phyloP scores from a whole-genome alignment of 163 green algal species.

The Chloromonas sp. region DNA sequence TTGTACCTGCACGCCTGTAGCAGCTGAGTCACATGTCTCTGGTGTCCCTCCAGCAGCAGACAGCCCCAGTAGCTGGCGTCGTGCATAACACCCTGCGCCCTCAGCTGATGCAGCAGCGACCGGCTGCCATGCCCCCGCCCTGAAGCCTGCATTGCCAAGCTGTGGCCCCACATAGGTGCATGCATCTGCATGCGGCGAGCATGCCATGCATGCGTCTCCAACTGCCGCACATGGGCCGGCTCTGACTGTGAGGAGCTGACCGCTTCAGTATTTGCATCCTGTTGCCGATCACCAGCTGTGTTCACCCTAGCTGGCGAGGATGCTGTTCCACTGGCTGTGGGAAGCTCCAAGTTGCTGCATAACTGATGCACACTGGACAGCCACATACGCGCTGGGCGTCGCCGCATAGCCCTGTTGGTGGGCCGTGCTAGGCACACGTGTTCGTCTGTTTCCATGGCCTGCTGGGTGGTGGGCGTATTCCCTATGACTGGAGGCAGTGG shows the following conservation, averaged over 20 bases:
- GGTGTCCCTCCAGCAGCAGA: conserved; percentile 19
- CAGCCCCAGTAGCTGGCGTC: conserved; percentile 28
- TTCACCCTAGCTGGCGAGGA: no score
- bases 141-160: conserved; percentile 10
- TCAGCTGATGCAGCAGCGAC: conserved; percentile 13
- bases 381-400: not conserved
- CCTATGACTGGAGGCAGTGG: no score
- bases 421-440: not conserved
- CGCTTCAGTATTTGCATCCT: no score
- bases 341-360: not conserved
- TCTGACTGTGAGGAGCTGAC: no score
- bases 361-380: not conserved
- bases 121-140: conserved; percentile 23
- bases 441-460: no score
- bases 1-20: not conserved
- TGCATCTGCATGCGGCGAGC: not conserved
- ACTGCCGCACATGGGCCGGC: not conserved
- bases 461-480: no score
- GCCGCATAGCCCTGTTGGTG: not conserved
- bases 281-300: no score
- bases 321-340: not conserved
- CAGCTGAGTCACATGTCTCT: conserved; percentile 14
- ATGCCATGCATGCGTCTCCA: conserved; percentile 4
- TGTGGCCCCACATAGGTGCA: conserved; percentile 12
- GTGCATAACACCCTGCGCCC: conserved; percentile 12